Conservation (phyloP, 2,329 filamentous ascomycete genomes). For the Epichloe sylvatica region DNA sequence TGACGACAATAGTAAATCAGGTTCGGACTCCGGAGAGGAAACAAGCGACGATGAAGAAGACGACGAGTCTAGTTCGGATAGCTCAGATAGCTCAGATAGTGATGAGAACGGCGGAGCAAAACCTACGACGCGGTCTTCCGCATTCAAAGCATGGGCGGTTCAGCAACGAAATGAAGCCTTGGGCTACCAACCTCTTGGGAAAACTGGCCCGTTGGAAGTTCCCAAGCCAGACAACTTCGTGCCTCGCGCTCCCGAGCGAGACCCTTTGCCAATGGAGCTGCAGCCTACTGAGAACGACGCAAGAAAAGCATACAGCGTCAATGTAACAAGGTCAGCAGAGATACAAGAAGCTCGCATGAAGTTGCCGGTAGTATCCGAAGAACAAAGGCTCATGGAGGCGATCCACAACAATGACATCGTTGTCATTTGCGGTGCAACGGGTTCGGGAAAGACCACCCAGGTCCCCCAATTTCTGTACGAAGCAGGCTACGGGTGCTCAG, state of each 20-base stretch:
- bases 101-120: constrained; percentile 15
- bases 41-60: constrained; percentile 17
- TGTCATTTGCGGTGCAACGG: constrained; percentile 86
- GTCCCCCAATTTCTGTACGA: constrained; percentile 94
- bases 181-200: constrained; percentile 42
- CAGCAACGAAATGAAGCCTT: constrained; percentile 74
- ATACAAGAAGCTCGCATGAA: constrained; percentile 68
- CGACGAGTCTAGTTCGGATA: constrained; percentile 20
- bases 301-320: constrained; percentile 64
- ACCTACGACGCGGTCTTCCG: constrained; percentile 32
- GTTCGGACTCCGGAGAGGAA: constrained; percentile 10
- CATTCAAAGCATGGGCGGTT: constrained; percentile 89
- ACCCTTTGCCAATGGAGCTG: constrained; percentile 55
- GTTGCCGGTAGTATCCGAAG: constrained; percentile 83
- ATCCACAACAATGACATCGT: constrained; percentile 84
- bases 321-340: constrained; percentile 53
- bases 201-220: constrained; percentile 31
- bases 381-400: constrained; percentile 96
- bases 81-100: constrained; percentile 13
- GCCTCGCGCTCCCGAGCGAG: constrained; percentile 53
- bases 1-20: constrained; percentile 20
- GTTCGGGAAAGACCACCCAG: constrained; percentile 95
- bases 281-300: constrained; percentile 43
- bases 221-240: constrained; percentile 48
- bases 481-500: constrained; percentile 70